Evolutionary conservation across 2,329 filamentous ascomycete genomes (phyloP), one percentile per base, ranked within the genome.

Genomic region (Sphaceloma murrayae): DNA sequence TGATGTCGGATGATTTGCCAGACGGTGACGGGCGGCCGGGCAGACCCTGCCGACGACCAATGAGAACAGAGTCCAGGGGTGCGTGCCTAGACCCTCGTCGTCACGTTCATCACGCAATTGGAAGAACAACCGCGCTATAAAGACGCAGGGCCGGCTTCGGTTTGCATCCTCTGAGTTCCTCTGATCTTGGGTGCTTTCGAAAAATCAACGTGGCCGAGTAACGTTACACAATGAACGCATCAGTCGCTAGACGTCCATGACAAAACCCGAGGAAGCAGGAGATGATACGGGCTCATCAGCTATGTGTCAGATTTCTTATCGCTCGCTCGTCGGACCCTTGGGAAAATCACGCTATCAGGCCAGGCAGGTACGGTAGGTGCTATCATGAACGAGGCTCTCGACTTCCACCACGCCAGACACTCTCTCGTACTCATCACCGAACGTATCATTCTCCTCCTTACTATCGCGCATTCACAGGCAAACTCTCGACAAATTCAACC

Each of bases 231-330:
- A n/a, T n/a, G n/a, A n/a, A n/a, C n/a, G n/a, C n/a, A n/a, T n/a
- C n/a, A n/a, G n/a, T n/a, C n/a, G n/a, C n/a, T n/a, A n/a, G n/a
- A n/a, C n/a, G n/a, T n/a, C n/a, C n/a, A n/a, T n/a, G n/a, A 29
- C 21, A 22, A 30, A 22, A 19, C 36, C 36, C 26, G 22, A 9
- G n/a, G 11, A 13, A 45, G 16, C 7, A 13, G 19, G 31, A 26
- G 8, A 13, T 5, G 21, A 33, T 34, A 34, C 19, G 14, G 34
- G 13, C 22, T 18, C 43, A n/a, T 24, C 43, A 45, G 29, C 31
- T 32, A 29, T 45, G 43, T 34, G 31, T 34, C 43, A 34, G 24
- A 27, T 34, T 34, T 30, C 31, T 45, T 40, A 40, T 40, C 36
- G 36, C 36, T 29, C 22, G 13, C 19, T 27, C 36, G 36, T 11